A percentile compares a stretch with the other conserved stretches of the same genome.
These are phyloP conservation scores for Ajuga chamaepitys DNA, from an alignment of 257 asterid genomes.

Conservation along the genomic window DNA sequence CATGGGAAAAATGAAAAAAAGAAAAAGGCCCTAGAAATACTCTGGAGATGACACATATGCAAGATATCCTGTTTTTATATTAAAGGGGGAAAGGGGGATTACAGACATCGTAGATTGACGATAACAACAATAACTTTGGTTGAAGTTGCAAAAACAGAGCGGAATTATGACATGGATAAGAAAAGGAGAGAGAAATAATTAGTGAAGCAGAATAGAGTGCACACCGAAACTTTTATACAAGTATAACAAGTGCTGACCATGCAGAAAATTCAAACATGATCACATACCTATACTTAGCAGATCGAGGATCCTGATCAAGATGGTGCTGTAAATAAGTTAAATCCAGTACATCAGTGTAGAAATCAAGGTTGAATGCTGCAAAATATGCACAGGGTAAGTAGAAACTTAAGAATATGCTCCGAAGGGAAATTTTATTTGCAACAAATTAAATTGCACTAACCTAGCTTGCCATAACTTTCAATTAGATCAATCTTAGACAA, in stretches of 20 bases:
- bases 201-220: neutral
- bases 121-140: neutral
- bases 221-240: neutral
- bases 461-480: conserved; percentile 86
- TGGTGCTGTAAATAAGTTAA: conserved; percentile 73
- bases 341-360: conserved; percentile 92
- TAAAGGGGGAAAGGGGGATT: too few relatives aligned
- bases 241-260: neutral
- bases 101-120: neutral
- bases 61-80: too few relatives aligned
- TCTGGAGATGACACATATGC: too few relatives aligned
- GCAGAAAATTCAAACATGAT: neutral
- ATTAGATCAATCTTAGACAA: conserved; percentile 93
- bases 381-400: conserved; percentile 12
- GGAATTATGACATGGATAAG: neutral
- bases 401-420: conserved; percentile 10
- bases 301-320: conserved; percentile 89
- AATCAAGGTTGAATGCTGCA: conserved; percentile 94
- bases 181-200: neutral
- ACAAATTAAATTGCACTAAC: conserved; percentile 30
- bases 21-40: too few relatives aligned
- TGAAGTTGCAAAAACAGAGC: neutral
- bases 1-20: too few relatives aligned
- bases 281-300: conserved; percentile 66
- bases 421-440: conserved; percentile 1